Evolutionary conservation across 331 rosid species (phyloP).

Genomic region (Erythrophleum ivorense): DNA sequence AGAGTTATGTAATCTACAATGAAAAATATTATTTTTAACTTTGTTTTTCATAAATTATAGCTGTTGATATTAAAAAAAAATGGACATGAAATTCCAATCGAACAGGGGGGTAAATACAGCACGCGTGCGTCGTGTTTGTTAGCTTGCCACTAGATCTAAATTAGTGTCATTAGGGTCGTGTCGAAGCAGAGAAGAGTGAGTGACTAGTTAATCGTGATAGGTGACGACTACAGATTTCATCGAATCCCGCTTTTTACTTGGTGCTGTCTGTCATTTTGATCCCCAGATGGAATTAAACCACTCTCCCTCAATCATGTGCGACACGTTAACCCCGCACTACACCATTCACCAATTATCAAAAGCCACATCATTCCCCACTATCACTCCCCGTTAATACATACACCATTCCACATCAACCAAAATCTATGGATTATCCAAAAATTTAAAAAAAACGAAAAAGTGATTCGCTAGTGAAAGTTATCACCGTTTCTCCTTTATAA

Average conservation of each 20-base stretch:
- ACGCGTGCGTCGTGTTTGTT: too few relatives aligned
- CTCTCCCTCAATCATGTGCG: conserved; percentile 16
- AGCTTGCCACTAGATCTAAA: too few relatives aligned
- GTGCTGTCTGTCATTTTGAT: conserved; percentile 29
- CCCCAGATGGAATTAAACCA: background rate
- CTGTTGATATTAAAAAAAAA: too few relatives aligned
- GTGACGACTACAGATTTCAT: conserved; percentile 35
- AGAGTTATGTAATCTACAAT: too few relatives aligned
- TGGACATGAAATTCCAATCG: too few relatives aligned
- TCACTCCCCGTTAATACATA: background rate
- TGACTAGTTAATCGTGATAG: background rate
- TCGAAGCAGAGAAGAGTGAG: background rate
- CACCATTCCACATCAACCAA: background rate
- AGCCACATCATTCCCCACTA: background rate
- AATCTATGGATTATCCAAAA: background rate
- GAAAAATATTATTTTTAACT: too few relatives aligned
- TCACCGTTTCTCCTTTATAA: background rate
- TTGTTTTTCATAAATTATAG: too few relatives aligned
- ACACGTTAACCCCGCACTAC: conserved; percentile 10
- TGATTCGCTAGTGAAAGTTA: background rate
- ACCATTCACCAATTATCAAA: background rate
- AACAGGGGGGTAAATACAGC: too few relatives aligned
- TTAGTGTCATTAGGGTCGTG: background rate
- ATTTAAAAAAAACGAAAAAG: background rate
- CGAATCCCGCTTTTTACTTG: conserved; percentile 45